Conservation (phyloP, 2,329 filamentous ascomycete species). For the Fusarium luffae region DNA sequence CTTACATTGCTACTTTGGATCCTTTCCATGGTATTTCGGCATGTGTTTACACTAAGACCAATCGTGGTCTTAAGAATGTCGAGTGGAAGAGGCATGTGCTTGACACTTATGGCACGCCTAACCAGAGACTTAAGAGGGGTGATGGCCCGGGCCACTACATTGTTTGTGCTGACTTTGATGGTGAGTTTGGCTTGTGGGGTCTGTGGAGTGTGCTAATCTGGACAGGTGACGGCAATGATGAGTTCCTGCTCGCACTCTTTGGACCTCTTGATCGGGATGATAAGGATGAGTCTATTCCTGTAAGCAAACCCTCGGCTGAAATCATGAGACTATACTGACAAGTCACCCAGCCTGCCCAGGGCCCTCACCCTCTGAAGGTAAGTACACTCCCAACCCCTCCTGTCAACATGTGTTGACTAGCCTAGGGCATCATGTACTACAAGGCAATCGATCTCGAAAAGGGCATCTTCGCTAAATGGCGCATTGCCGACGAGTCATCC, state of each 20-base stretch:
- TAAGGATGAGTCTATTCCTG: neutral
- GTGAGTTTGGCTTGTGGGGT: neutral
- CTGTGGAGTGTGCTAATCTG: neutral
- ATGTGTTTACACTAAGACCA: neutral
- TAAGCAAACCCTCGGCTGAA: fast-evolving
- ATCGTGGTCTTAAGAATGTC: neutral
- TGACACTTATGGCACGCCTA: constrained; percentile 15
- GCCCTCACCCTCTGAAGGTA: neutral
- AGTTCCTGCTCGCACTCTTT: neutral
- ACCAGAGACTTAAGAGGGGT: neutral
- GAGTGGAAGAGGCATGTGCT: constrained; percentile 16
- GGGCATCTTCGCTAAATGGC: constrained; percentile 2
- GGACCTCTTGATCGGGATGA: neutral
- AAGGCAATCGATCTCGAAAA: neutral
- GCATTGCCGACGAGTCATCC: neutral
- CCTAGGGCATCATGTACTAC: neutral
- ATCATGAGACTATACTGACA: neutral
- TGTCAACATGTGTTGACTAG: neutral
- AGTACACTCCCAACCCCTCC: fast-evolving
- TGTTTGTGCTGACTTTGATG: constrained; percentile 1
- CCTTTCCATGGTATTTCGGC: neutral
- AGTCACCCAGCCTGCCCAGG: neutral
- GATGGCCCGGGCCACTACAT: constrained; percentile 11
- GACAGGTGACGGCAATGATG: neutral
- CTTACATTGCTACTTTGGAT: constrained; percentile 1